Evolutionary conservation across 108 stramenopile species (phyloP), one percentile per base, ranked within the genome.

Genomic region (Cyclotella choctawhatcheeana): DNA sequence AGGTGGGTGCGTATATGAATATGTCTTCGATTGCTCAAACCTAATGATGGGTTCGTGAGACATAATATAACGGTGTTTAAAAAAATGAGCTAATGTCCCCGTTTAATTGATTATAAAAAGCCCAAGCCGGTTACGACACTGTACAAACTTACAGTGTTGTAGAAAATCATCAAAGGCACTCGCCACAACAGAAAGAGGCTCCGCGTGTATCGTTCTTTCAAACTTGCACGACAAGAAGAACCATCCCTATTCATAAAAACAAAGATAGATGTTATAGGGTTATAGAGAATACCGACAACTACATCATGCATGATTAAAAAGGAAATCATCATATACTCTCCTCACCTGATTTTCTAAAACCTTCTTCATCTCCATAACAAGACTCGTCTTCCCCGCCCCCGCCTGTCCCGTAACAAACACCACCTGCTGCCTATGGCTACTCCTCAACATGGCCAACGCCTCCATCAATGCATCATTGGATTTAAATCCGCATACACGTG

Each of bases 221-320:
- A 76, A 76, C 44, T 76, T 76, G 40, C 75, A 68, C 12, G 32
- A 35, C 22, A 76, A 54, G 48, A 69, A 76, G 26, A 45, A 31
- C 75, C 75, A 76, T 16, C 75, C 75, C 35, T n/a, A n/a, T n/a
- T n/a, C n/a, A n/a, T n/a, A n/a, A n/a, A n/a, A n/a, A n/a, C n/a
- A n/a, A n/a, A n/a, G n/a, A n/a, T n/a, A n/a, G n/a, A n/a, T n/a
- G n/a, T n/a, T n/a, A n/a, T n/a, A n/a, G n/a, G n/a, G n/a, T n/a
- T n/a, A n/a, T n/a, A n/a, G n/a, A n/a, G n/a, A n/a, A n/a, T n/a
- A n/a, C n/a, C n/a, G n/a, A n/a, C n/a, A n/a, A n/a, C n/a, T n/a
- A n/a, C n/a, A n/a, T n/a, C n/a, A n/a, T n/a, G n/a, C n/a, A n/a
- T n/a, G n/a, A n/a, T n/a, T n/a, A n/a, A n/a, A n/a, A n/a, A n/a